Evolutionary conservation across 108 stramenopile genomes (phyloP).

Genomic region (Seminavis robusta): DNA sequence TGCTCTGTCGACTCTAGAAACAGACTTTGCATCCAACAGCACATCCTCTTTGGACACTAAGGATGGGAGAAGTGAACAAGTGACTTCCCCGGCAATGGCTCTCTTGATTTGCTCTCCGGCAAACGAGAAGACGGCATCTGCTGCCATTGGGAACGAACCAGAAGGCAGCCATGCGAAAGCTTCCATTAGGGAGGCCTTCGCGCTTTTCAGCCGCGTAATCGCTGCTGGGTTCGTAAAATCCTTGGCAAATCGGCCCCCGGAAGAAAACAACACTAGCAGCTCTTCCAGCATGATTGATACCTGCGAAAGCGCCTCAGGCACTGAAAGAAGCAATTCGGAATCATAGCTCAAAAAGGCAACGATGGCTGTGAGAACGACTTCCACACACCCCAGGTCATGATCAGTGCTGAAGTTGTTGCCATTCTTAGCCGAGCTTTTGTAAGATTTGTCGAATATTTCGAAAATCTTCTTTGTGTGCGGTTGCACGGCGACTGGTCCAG

Average conservation of each 20-base stretch:
- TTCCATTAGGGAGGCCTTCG: slow-evolving; percentile 79
- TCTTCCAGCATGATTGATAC: slow-evolving; percentile 68
- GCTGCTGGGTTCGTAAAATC: slow-evolving; percentile 36
- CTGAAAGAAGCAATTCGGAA: slow-evolving; percentile 66
- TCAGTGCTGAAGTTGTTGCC: slow-evolving; percentile 41
- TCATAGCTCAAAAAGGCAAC: slow-evolving; percentile 73
- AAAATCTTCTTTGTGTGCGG: slow-evolving; percentile 58
- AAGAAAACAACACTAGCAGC: slow-evolving; percentile 54
- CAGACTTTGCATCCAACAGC: slow-evolving; percentile 58
- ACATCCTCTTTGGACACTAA: slow-evolving; percentile 67
- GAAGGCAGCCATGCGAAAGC: slow-evolving; percentile 89
- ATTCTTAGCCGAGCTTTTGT: slow-evolving; percentile 24
- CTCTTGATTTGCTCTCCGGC: slow-evolving; percentile 66
- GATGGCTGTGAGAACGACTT: slow-evolving; percentile 62
- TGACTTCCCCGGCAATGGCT: slow-evolving; percentile 48
- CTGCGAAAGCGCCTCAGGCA: slow-evolving; percentile 78
- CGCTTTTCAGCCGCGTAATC: slow-evolving; percentile 53
- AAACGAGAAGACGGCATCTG: slow-evolving; percentile 76
- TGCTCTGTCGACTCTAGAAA: slow-evolving; percentile 41
- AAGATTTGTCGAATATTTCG: slow-evolving; percentile 58
- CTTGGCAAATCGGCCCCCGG: slow-evolving; percentile 57
- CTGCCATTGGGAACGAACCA: slow-evolving; percentile 79
- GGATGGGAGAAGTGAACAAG: slow-evolving; percentile 65
- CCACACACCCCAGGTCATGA: slow-evolving; percentile 74
- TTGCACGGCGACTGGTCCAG: slow-evolving; percentile 54